A percentile compares a stretch with the other conserved stretches of the same genome.
Evolutionary conservation across 73 alveolate genomes (phyloP).

Genomic region (Symbiodinium natans): DNA sequence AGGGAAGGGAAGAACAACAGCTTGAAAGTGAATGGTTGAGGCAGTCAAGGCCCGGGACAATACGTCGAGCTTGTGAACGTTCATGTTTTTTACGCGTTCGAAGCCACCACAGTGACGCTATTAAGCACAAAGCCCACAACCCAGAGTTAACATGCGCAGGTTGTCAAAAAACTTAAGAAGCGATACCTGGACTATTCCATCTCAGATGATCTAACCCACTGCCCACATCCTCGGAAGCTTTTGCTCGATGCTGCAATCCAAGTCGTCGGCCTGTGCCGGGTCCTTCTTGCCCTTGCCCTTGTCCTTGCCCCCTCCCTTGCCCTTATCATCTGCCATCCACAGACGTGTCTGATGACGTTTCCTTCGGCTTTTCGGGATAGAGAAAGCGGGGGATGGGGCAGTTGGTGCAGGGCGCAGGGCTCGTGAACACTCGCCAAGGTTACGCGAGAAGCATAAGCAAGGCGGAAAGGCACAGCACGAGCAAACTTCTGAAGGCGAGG

Average conservation of each 20-base stretch:
- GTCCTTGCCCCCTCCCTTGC: slow-evolving; percentile 37
- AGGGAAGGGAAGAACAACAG: too few species aligned
- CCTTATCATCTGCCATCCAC: slow-evolving; percentile 34
- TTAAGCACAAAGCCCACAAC: too few species aligned
- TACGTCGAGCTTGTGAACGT: too few species aligned
- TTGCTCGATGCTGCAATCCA: too few species aligned
- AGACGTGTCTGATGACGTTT: slow-evolving; percentile 51
- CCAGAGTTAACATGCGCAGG: too few species aligned
- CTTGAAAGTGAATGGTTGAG: not conserved
- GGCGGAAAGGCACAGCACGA: not conserved
- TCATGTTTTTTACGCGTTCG: too few species aligned
- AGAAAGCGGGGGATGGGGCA: not conserved
- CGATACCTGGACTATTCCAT: too few species aligned
- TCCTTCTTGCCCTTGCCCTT: slow-evolving; percentile 73
- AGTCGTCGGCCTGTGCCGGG: slow-evolving; percentile 75
- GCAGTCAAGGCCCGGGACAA: too few species aligned
- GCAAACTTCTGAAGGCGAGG: not conserved
- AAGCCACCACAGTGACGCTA: too few species aligned
- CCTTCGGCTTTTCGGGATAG: not conserved
- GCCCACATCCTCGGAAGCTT: too few species aligned
- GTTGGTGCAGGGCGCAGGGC: not conserved
- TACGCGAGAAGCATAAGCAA: not conserved
- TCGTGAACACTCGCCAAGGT: not conserved
- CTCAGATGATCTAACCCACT: too few species aligned
- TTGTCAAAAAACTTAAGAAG: too few species aligned